Evolutionary conservation across 2,329 filamentous ascomycete genomes (phyloP).

Genomic region (Falciphora oryzae): DNA sequence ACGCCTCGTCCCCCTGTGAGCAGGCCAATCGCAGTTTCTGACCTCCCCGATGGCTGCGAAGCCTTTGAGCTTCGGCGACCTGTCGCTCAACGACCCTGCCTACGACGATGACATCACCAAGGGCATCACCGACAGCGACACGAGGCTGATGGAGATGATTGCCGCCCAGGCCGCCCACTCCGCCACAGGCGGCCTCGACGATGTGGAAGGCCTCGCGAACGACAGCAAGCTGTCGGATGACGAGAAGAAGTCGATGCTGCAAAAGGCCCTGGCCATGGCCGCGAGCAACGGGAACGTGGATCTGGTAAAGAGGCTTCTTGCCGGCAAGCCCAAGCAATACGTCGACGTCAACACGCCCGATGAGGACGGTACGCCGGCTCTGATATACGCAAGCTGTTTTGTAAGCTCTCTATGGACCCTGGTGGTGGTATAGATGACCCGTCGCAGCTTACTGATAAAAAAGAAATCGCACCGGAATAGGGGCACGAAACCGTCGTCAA

Average conservation of each 20-base stretch:
- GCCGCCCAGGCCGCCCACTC: slow-evolving; percentile 86
- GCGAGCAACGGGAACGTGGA: slow-evolving; percentile 92
- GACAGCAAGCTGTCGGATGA: slow-evolving; percentile 67
- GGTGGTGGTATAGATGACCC: slow-evolving; percentile 6
- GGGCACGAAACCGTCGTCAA: slow-evolving; percentile 86
- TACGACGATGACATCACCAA: slow-evolving; percentile 63
- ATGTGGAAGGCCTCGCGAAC: slow-evolving; percentile 67
- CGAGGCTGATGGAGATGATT: slow-evolving; percentile 89
- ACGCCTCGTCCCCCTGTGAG: not conserved
- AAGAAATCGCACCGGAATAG: slow-evolving; percentile 32
- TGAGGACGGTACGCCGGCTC: slow-evolving; percentile 89
- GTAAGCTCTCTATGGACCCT: slow-evolving; percentile 42
- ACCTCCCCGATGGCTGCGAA: slow-evolving; percentile 80
- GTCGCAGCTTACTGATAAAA: slow-evolving; percentile 2
- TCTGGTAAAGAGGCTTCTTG: slow-evolving; percentile 69
- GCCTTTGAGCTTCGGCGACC: slow-evolving; percentile 73
- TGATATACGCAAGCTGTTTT: slow-evolving; percentile 98
- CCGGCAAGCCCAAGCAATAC: slow-evolving; percentile 66
- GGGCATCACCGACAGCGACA: slow-evolving; percentile 67
- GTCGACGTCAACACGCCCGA: slow-evolving; percentile 85
- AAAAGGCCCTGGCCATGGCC: slow-evolving; percentile 88
- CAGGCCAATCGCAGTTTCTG: slow-evolving; percentile 93
- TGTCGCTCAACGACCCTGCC: slow-evolving; percentile 72
- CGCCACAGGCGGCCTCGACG: slow-evolving; percentile 52
- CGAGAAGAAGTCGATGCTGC: slow-evolving; percentile 75